Evolutionary conservation across 2,329 filamentous ascomycete species (phyloP).

Genomic region (Diaporthe australafricana): DNA sequence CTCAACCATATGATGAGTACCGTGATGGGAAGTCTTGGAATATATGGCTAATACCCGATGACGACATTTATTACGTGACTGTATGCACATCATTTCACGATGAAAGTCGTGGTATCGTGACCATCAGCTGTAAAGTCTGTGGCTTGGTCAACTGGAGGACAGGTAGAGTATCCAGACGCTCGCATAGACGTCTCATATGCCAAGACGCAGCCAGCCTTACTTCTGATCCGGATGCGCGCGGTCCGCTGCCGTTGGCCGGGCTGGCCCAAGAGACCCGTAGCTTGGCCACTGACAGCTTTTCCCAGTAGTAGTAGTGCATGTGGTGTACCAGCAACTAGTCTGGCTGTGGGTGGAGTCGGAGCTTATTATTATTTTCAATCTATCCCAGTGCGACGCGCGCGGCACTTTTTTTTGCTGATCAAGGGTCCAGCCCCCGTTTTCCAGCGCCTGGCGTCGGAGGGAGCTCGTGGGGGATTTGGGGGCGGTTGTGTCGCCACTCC

Average conservation of each 20-base stretch:
- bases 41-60: constrained; percentile 4
- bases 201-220: neutral
- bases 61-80: neutral
- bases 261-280: neutral
- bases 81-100: neutral
- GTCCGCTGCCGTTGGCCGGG: neutral
- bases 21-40: neutral
- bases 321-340: too few relatives aligned
- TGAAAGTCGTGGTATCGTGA: neutral
- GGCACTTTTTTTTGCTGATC: too few relatives aligned
- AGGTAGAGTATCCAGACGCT: neutral
- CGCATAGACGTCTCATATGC: neutral
- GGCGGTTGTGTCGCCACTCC: constrained; percentile 2
- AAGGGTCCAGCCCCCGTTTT: neutral
- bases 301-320: neutral
- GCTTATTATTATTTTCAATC: neutral
- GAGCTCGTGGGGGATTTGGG: neutral
- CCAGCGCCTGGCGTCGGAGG: neutral
- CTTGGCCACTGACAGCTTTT: neutral
- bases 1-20: neutral
- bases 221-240: neutral
- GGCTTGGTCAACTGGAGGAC: neutral
- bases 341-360: neutral
- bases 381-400: neutral
- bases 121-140: neutral